Conservation (phyloP, 345 rosid species). For the Salix udensis region DNA sequence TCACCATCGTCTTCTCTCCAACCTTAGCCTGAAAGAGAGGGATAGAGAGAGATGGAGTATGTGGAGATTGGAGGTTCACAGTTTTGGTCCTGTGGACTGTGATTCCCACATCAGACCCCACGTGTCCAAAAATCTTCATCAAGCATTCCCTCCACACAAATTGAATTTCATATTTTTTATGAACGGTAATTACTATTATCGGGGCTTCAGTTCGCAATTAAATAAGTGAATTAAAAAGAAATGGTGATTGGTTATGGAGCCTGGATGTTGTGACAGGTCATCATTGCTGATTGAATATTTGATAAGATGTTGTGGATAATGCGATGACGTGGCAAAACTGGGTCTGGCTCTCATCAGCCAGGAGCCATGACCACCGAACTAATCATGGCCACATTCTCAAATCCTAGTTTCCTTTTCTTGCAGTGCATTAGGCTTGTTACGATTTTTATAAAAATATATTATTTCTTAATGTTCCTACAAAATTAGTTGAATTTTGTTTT, state of each 20-base stretch:
- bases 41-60: neutral
- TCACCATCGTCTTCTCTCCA: slow-evolving; percentile 31
- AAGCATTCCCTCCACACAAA: slow-evolving; percentile 33
- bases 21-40: neutral
- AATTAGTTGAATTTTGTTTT: too few relatives aligned
- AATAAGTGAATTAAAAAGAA: neutral
- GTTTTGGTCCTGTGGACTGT: slow-evolving; percentile 22
- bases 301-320: slow-evolving; percentile 26
- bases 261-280: slow-evolving; percentile 23
- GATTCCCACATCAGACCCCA: slow-evolving; percentile 15
- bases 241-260: slow-evolving; percentile 22
- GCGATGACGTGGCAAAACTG: slow-evolving; percentile 23
- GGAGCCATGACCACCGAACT: too few relatives aligned
- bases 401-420: too few relatives aligned
- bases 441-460: too few relatives aligned
- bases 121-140: slow-evolving; percentile 19
- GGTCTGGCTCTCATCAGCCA: too few relatives aligned
- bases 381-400: neutral
- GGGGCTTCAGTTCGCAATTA: neutral
- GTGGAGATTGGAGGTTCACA: slow-evolving; percentile 21
- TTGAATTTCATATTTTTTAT: neutral
- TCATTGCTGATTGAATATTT: neutral
- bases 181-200: too few relatives aligned
- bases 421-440: too few relatives aligned
- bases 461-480: too few relatives aligned